phyloP scores from a whole-genome alignment of 2,329 filamentous ascomycete genomes.

The Claviceps monticola region DNA sequence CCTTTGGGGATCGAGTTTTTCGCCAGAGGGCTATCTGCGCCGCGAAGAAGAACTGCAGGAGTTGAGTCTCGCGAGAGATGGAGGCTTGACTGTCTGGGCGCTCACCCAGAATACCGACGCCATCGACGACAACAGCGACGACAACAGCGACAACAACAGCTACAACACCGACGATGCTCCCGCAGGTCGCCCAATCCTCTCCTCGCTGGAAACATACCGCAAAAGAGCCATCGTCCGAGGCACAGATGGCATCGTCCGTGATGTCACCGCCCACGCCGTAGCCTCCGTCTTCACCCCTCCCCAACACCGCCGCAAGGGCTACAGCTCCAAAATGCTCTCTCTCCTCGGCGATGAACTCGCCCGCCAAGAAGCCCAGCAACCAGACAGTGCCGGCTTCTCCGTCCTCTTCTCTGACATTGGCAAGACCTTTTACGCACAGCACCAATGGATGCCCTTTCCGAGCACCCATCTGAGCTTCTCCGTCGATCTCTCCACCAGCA shows the following conservation, averaged over 20 bases:
- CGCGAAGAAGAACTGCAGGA: slow-evolving; percentile 45
- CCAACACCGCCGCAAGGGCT: slow-evolving; percentile 55
- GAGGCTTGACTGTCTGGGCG: slow-evolving; percentile 50
- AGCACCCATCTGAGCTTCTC: slow-evolving; percentile 58
- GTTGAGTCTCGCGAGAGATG: slow-evolving; percentile 42
- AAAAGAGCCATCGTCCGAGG: slow-evolving; percentile 40
- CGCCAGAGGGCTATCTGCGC: slow-evolving; percentile 39
- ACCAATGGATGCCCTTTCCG: slow-evolving; percentile 63
- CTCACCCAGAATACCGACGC: slow-evolving; percentile 28
- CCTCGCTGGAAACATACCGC: slow-evolving; percentile 49
- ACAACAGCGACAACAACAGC: neutral
- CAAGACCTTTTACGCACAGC: slow-evolving; percentile 62
- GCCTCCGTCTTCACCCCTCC: slow-evolving; percentile 67
- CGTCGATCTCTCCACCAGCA: slow-evolving; percentile 5
- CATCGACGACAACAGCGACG: no score
- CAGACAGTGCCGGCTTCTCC: slow-evolving; percentile 45
- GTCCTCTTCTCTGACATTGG: slow-evolving; percentile 81
- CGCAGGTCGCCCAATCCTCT: slow-evolving; percentile 38
- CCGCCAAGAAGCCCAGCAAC: slow-evolving; percentile 11
- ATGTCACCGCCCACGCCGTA: slow-evolving; percentile 57
- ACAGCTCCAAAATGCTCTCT: slow-evolving; percentile 61
- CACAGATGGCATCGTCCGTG: slow-evolving; percentile 22
- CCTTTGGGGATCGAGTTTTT: slow-evolving; percentile 46
- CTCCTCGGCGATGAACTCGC: slow-evolving; percentile 40
- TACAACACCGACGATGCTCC: slow-evolving; percentile 6